These are phyloP conservation scores for Pestalotiopsis sp. DNA, from an alignment of 2,329 filamentous ascomycete genomes.

Conservation along the genomic window DNA sequence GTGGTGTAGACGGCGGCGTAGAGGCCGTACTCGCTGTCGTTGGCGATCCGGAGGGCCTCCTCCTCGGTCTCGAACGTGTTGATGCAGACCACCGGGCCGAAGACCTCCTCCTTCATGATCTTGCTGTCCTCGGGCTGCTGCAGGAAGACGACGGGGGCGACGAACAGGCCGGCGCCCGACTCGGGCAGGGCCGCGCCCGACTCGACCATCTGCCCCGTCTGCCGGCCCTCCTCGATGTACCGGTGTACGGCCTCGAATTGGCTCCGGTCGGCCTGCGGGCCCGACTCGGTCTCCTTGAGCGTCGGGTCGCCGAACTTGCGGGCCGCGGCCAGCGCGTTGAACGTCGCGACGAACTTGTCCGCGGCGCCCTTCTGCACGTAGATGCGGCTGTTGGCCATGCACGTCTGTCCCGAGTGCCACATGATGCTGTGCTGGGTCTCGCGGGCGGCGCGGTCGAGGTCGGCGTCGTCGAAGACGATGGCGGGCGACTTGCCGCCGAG, in stretches of 20 bases:
- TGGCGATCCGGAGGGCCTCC: conserved; percentile 55
- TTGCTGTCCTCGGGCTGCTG: conserved; percentile 41
- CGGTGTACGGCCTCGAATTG: conserved; percentile 50
- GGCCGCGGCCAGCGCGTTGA: conserved; percentile 48
- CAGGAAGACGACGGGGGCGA: conserved; percentile 50
- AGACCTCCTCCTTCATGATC: conserved; percentile 64
- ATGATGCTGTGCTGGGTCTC: conserved; percentile 46
- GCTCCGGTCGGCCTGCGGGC: conserved; percentile 52
- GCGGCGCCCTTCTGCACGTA: conserved; percentile 58
- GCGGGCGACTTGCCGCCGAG: conserved; percentile 70
- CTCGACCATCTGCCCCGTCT: conserved; percentile 29
- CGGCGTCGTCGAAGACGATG: conserved; percentile 66
- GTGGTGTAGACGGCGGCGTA: conserved; percentile 58
- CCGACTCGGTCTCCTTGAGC: conserved; percentile 34
- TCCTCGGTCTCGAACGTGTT: conserved; percentile 59
- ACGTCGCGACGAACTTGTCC: conserved; percentile 59
- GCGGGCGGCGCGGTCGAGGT: conserved; percentile 65
- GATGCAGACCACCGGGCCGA: conserved; percentile 65
- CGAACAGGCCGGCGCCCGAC: conserved; percentile 37
- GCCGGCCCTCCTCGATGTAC: conserved; percentile 49
- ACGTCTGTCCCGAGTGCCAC: conserved; percentile 60
- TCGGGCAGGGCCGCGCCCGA: conserved; percentile 18
- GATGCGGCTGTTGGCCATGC: conserved; percentile 60
- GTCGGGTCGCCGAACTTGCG: conserved; percentile 41
- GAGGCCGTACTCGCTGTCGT: conserved; percentile 59